These are phyloP conservation scores for Citrus sp. DNA, from an alignment of 345 rosid genomes.

Conservation along the genomic window DNA sequence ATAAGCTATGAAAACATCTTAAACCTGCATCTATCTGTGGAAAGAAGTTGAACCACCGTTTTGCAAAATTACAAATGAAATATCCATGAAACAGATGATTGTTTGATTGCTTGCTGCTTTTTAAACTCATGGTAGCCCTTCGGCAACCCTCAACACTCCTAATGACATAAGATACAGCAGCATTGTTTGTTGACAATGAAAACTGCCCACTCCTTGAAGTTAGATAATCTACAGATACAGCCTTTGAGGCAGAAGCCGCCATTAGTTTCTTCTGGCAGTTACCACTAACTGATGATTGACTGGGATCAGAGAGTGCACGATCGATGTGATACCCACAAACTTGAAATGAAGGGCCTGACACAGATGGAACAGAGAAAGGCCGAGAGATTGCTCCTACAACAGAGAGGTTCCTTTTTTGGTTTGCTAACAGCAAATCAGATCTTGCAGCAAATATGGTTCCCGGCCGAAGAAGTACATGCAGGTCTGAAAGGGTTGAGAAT, in stretches of 20 bases:
- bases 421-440: slow-evolving; percentile 48
- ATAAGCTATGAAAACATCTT: slow-evolving; percentile 54
- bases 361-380: slow-evolving; percentile 80
- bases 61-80: slow-evolving; percentile 43
- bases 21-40: slow-evolving; percentile 34
- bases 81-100: slow-evolving; percentile 48
- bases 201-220: slow-evolving; percentile 30
- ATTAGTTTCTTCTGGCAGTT: slow-evolving; percentile 35
- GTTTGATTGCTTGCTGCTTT: slow-evolving; percentile 36
- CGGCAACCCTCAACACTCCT: slow-evolving; percentile 29
- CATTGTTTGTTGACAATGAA: slow-evolving; percentile 19
- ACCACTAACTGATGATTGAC: slow-evolving; percentile 27
- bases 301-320: slow-evolving; percentile 41
- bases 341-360: slow-evolving; percentile 86
- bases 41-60: slow-evolving; percentile 42
- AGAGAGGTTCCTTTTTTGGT: slow-evolving; percentile 65
- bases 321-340: slow-evolving; percentile 85
- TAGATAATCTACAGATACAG: slow-evolving; percentile 31
- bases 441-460: slow-evolving; percentile 41
- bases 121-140: slow-evolving; percentile 63
- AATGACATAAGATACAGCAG: slow-evolving; percentile 27
- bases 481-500: slow-evolving; percentile 37
- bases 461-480: slow-evolving; percentile 49
- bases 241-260: slow-evolving; percentile 52
- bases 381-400: slow-evolving; percentile 80